phyloP scores from a whole-genome alignment of 257 asterid species.

The Scutellaria minor region DNA sequence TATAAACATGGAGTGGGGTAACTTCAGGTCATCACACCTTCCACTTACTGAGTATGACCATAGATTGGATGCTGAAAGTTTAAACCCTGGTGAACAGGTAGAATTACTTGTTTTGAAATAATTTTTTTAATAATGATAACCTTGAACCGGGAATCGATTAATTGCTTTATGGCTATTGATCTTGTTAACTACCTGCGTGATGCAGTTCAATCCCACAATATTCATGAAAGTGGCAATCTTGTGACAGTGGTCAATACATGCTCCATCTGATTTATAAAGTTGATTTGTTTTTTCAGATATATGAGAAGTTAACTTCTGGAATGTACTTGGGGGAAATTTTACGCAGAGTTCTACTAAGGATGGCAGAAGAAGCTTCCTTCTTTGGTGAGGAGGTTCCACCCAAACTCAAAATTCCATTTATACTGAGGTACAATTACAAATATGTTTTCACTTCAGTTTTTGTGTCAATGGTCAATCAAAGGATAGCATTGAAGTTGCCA shows the following conservation, averaged over 20 bases:
- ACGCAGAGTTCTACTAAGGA: constrained; percentile 68
- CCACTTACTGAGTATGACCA: constrained; percentile 82
- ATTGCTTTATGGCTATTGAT: background rate
- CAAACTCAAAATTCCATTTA: constrained; percentile 61
- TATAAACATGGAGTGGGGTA: constrained; percentile 98
- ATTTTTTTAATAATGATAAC: background rate
- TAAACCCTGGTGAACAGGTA: constrained; percentile 92
- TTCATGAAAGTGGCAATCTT: background rate
- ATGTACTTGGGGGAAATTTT: constrained; percentile 94
- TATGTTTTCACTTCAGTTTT: constrained; percentile 15
- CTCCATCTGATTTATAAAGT: constrained; percentile 10
- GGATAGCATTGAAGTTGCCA: background rate
- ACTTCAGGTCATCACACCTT: constrained; percentile 88
- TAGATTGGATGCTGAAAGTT: constrained; percentile 70
- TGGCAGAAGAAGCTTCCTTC: constrained; percentile 81
- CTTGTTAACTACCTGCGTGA: background rate
- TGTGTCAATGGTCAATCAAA: background rate
- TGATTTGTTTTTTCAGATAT: constrained; percentile 54
- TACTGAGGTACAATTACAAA: constrained; percentile 54
- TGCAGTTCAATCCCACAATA: background rate
- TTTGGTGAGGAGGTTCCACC: constrained; percentile 85
- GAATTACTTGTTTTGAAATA: constrained; percentile 13
- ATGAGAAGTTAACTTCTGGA: constrained; percentile 84
- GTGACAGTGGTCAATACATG: background rate
- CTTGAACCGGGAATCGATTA: background rate